A percentile compares a stretch with the other conserved stretches of the same genome.
These are phyloP conservation scores for Sclerotinia minor DNA, from an alignment of 2,329 filamentous ascomycete genomes.

Conservation along the genomic window DNA sequence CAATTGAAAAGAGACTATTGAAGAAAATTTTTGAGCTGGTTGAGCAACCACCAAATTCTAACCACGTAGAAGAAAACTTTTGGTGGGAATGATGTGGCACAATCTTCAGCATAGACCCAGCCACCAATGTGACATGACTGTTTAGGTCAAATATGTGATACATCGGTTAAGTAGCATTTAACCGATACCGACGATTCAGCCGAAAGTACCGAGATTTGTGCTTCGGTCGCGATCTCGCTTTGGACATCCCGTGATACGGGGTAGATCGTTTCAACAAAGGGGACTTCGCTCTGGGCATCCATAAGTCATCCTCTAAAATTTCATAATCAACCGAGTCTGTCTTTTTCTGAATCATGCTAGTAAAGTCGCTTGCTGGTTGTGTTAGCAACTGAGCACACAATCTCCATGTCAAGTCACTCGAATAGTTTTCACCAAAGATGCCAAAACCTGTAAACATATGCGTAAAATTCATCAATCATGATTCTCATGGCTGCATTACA, in stretches of 20 bases:
- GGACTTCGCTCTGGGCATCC: neutral
- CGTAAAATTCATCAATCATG: constrained; percentile 16
- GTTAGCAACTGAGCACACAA: neutral
- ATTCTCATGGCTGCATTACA: constrained; percentile 23
- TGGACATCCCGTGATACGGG: neutral
- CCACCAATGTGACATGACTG: neutral
- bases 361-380: neutral
- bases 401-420: constrained; percentile 1
- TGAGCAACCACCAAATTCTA: neutral
- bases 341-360: neutral
- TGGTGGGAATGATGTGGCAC: neutral
- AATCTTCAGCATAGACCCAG: neutral
- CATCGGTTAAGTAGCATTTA: constrained; percentile 4
- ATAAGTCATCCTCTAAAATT: neutral
- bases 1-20: neutral
- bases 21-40: neutral
- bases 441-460: constrained; percentile 2
- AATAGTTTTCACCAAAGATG: neutral
- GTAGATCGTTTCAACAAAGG: neutral
- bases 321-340: neutral
- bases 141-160: neutral
- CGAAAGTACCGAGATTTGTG: neutral
- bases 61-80: neutral
- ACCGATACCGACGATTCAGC: neutral
- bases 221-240: neutral